Evolutionary conservation across 2,329 filamentous ascomycete genomes (phyloP).

Genomic region (Botryotinia calthae): DNA sequence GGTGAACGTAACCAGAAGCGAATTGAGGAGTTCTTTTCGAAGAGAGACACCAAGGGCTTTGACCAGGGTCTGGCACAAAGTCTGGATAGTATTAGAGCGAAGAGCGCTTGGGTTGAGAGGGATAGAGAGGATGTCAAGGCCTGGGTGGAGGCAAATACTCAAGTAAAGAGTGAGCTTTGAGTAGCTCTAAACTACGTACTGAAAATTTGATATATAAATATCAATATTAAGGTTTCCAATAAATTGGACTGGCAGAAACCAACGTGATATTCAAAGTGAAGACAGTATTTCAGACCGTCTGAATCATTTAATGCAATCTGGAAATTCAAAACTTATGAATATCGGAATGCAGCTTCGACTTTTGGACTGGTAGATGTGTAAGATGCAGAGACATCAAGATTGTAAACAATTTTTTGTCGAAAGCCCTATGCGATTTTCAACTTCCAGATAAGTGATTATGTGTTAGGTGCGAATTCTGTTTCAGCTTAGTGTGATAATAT

Average conservation of each 20-base stretch:
- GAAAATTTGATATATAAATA: not conserved
- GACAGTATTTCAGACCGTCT: not conserved
- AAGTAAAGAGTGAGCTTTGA: conserved; percentile 37
- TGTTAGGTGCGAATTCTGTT: not conserved
- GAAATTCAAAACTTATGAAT: not conserved
- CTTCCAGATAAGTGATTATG: not conserved
- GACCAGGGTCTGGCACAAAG: conserved; percentile 89
- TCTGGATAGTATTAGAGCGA: conserved; percentile 78
- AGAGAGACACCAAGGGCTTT: conserved; percentile 82
- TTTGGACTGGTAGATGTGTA: not conserved
- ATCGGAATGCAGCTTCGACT: not conserved
- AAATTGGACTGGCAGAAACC: not conserved
- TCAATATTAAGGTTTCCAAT: not conserved
- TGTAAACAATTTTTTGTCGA: not conserved
- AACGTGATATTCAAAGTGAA: not conserved
- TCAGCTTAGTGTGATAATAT: not conserved
- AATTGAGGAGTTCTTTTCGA: conserved; percentile 76
- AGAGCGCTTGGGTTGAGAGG: conserved; percentile 75
- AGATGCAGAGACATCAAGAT: not conserved
- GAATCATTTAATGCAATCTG: not conserved
- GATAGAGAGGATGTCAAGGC: conserved; percentile 73
- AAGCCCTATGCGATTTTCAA: not conserved
- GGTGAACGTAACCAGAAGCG: conserved; percentile 70
- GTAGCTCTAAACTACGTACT: not conserved
- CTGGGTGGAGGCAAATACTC: conserved; percentile 63